Evolutionary conservation across 768 basidiomycete genomes (phyloP).

Genomic region (Gyrodon lividus): DNA sequence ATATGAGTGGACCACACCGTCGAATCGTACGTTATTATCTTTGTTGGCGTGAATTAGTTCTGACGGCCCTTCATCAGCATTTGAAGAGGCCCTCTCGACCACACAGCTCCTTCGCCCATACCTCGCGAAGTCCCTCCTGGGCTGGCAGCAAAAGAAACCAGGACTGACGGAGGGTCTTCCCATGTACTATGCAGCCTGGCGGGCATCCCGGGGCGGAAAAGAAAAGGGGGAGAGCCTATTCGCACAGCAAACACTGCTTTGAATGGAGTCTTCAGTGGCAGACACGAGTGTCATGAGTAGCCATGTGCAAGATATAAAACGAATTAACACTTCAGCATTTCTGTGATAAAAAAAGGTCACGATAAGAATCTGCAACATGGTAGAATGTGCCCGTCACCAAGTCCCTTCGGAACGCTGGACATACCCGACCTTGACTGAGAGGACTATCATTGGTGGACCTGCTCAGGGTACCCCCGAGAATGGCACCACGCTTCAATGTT

Average conservation of each 20-base stretch:
- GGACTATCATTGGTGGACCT: background rate
- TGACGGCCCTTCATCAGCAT: slow-evolving; percentile 10
- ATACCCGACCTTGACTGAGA: no score
- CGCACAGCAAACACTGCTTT: background rate
- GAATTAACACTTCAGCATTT: background rate
- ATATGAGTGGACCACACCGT: slow-evolving; percentile 19
- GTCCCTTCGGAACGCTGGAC: no score
- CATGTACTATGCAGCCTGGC: slow-evolving; percentile 28
- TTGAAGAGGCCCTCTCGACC: slow-evolving; percentile 23
- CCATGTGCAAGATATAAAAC: background rate
- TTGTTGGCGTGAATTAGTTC: background rate
- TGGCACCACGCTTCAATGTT: slow-evolving; percentile 9
- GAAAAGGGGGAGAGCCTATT: slow-evolving; percentile 6
- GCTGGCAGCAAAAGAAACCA: slow-evolving; percentile 33
- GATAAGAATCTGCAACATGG: background rate
- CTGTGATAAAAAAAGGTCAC: background rate
- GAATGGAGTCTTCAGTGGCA: no score
- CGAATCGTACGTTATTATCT: slow-evolving; percentile 19
- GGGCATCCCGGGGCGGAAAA: slow-evolving; percentile 14
- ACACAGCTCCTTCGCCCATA: slow-evolving; percentile 20
- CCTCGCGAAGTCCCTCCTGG: slow-evolving; percentile 30
- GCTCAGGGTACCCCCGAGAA: background rate
- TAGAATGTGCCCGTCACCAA: no score
- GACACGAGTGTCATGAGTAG: background rate
- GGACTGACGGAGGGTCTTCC: slow-evolving; percentile 34